Percentiles rank a stretch among this genome's conserved stretches.
These are phyloP conservation scores for Centrapalus pauciflorus DNA, from an alignment of 129 eudicot species.

Conservation along the genomic window DNA sequence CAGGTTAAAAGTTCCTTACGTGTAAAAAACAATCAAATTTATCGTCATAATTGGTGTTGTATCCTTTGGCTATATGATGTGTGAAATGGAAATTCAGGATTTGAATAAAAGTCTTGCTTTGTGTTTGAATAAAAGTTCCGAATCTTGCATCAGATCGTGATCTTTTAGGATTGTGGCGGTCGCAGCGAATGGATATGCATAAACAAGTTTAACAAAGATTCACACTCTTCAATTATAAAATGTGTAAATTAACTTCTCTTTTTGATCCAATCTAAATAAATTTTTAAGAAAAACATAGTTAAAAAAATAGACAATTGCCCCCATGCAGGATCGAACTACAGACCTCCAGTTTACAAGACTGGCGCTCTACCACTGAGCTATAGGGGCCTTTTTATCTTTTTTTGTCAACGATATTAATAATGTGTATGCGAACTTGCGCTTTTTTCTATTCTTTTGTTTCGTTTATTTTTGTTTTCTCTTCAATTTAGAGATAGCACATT, in stretches of 20 bases:
- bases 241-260: no score
- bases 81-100: constrained; percentile 16
- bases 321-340: constrained; percentile 99
- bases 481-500: no score
- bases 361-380: constrained; percentile 99
- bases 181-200: no score
- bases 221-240: neutral
- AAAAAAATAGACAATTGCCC: constrained; percentile 27
- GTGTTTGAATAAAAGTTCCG: neutral
- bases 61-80: neutral
- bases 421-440: no score
- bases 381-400: constrained; percentile 47
- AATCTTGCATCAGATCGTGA: neutral
- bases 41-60: neutral
- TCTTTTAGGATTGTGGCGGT: no score
- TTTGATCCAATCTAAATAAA: no score
- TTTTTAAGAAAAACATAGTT: neutral
- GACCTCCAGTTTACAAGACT: constrained; percentile 99
- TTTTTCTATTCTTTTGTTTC: no score
- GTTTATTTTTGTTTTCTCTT: no score
- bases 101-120: constrained; percentile 20
- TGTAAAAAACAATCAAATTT: constrained; percentile 10
- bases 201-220: neutral
- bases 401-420: neutral
- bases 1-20: constrained; percentile 70